A percentile compares a stretch with the other conserved stretches of the same genome.
phyloP scores from a whole-genome alignment of 306 rosid species.

The Quillaja saponaria region DNA sequence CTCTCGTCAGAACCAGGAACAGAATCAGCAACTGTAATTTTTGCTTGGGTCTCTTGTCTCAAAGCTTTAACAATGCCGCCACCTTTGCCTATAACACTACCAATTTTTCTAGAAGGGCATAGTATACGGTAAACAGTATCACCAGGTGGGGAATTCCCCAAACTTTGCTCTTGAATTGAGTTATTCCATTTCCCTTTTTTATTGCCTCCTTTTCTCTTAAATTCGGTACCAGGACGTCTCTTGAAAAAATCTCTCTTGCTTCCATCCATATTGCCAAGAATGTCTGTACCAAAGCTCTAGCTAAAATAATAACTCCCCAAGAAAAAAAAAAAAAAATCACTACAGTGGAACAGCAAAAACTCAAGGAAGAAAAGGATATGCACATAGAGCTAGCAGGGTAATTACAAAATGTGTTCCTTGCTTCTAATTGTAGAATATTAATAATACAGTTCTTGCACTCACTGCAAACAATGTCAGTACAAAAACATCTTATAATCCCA shows the following conservation, averaged over 20 bases:
- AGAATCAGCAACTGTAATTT: conserved; percentile 42
- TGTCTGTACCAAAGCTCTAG: neutral
- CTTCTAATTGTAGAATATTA: too few relatives aligned
- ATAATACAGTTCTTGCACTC: too few relatives aligned
- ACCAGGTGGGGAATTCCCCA: conserved; percentile 21
- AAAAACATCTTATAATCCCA: too few relatives aligned
- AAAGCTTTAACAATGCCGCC: conserved; percentile 34
- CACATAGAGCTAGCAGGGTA: too few relatives aligned
- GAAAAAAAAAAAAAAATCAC: too few relatives aligned
- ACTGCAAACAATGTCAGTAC: too few relatives aligned
- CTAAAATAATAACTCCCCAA: too few relatives aligned
- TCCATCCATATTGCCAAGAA: conserved; percentile 30
- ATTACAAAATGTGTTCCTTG: too few relatives aligned
- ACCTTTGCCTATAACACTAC: conserved; percentile 44
- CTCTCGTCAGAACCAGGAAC: conserved; percentile 41
- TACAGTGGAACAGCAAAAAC: too few relatives aligned
- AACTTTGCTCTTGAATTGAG: conserved; percentile 13
- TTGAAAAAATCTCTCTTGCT: conserved; percentile 20
- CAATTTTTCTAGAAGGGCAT: conserved; percentile 40
- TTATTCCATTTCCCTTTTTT: conserved; percentile 29
- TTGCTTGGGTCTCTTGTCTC: conserved; percentile 37
- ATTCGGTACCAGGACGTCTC: conserved; percentile 19
- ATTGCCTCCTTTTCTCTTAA: conserved; percentile 31
- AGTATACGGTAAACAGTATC: conserved; percentile 39
- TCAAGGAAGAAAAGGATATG: too few relatives aligned